Conservation (phyloP, 495 filamentous ascomycete species). For the Daldinia concentrica region DNA sequence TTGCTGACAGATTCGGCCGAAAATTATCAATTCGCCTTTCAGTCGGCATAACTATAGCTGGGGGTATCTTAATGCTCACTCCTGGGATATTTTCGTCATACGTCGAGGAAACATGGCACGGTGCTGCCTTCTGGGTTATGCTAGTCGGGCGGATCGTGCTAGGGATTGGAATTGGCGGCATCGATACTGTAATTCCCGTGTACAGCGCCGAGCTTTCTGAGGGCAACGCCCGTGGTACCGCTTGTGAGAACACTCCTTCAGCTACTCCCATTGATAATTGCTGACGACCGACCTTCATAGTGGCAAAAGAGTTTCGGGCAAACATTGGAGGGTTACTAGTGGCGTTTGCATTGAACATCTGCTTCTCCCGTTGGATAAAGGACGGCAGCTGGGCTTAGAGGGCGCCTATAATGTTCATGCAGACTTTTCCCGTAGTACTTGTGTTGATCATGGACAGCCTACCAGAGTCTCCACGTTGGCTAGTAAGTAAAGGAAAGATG, state of each 20-base stretch:
- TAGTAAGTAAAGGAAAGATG: conserved; percentile 54
- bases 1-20: conserved; percentile 60
- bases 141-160: conserved; percentile 62
- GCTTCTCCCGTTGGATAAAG: conserved; percentile 44
- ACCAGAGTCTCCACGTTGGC: conserved; percentile 65
- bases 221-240: conserved; percentile 60
- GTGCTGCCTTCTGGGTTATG: conserved; percentile 59
- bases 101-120: conserved; percentile 38
- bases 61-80: conserved; percentile 66
- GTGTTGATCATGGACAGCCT: conserved; percentile 57
- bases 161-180: conserved; percentile 66
- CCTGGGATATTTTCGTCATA: conserved; percentile 54
- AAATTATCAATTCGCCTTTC: conserved; percentile 61
- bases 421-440: conserved; percentile 61
- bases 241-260: conserved; percentile 39
- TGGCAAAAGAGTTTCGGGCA: conserved; percentile 67
- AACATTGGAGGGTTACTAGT: conserved; percentile 67
- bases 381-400: conserved; percentile 62
- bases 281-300: conserved; percentile 2
- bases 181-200: conserved; percentile 65
- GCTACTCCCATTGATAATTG: neutral
- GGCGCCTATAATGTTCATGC: conserved; percentile 66
- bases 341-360: conserved; percentile 57
- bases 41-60: conserved; percentile 58
- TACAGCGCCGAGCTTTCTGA: conserved; percentile 63